Evolutionary conservation across 805 yeast species (phyloP).

Genomic region (Dipodascus albidus): DNA sequence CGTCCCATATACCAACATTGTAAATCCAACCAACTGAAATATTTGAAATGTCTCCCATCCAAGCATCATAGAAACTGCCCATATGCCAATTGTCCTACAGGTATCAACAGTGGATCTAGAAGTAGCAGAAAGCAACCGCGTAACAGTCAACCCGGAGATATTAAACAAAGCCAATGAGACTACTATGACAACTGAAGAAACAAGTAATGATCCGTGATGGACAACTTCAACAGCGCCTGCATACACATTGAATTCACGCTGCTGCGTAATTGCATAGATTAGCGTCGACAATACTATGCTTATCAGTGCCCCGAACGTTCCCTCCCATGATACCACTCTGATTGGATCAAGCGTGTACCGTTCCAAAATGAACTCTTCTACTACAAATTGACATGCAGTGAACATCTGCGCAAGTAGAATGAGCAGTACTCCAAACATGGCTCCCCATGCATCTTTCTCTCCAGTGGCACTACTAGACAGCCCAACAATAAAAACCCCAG

Average conservation of each 20-base stretch:
- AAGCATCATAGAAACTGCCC: constrained; percentile 54
- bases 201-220: constrained; percentile 24
- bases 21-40: constrained; percentile 58
- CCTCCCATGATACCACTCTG: constrained; percentile 62
- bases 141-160: constrained; percentile 59
- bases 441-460: constrained; percentile 7
- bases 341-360: constrained; percentile 46
- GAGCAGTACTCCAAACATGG: constrained; percentile 43
- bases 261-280: constrained; percentile 32
- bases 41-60: constrained; percentile 66
- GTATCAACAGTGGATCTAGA: constrained; percentile 72
- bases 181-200: constrained; percentile 55
- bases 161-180: constrained; percentile 61
- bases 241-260: constrained; percentile 36
- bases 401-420: constrained; percentile 54
- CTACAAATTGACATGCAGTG: constrained; percentile 66
- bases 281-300: constrained; percentile 35
- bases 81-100: constrained; percentile 61
- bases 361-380: constrained; percentile 57
- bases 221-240: constrained; percentile 12
- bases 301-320: constrained; percentile 47
- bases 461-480: constrained; percentile 19
- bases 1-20: constrained; percentile 56
- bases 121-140: constrained; percentile 58
- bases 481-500: constrained; percentile 67